phyloP scores from a whole-genome alignment of 106 monocot species.

The Agapanthus africanus region DNA sequence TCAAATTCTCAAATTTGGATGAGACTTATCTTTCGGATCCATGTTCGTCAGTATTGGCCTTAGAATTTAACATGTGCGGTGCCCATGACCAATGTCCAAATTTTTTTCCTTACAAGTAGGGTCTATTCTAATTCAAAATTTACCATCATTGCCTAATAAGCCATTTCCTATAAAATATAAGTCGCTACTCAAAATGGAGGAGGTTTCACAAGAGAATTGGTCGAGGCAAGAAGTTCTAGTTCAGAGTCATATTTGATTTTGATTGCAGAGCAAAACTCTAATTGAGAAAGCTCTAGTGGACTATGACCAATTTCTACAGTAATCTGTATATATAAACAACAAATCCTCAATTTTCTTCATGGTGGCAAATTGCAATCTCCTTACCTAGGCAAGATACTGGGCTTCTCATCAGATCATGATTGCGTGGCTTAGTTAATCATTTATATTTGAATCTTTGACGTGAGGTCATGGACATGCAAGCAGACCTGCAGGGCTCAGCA shows the following conservation, averaged over 20 bases:
- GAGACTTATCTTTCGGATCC: too few species aligned
- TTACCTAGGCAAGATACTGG: not conserved
- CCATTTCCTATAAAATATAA: not conserved
- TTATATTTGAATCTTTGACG: constrained; percentile 1
- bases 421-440: not conserved
- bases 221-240: too few species aligned
- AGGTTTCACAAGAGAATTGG: not conserved
- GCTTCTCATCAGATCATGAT: not conserved
- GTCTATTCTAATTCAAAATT: not conserved
- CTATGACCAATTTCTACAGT: too few species aligned
- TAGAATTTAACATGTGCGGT: too few species aligned
- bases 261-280: not conserved
- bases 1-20: too few species aligned
- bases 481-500: not conserved
- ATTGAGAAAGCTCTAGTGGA: too few species aligned
- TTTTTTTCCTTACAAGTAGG: too few species aligned
- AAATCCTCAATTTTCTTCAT: not conserved
- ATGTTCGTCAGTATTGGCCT: too few species aligned
- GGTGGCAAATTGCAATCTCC: too few species aligned
- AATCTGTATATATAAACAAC: too few species aligned
- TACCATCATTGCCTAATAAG: not conserved
- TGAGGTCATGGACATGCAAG: not conserved
- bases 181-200: not conserved
- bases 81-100: too few species aligned
- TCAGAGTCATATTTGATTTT: not conserved